These are phyloP conservation scores for Entamoeba dispar DNA, from an alignment of 208 protist genomes.

Conservation along the genomic window DNA sequence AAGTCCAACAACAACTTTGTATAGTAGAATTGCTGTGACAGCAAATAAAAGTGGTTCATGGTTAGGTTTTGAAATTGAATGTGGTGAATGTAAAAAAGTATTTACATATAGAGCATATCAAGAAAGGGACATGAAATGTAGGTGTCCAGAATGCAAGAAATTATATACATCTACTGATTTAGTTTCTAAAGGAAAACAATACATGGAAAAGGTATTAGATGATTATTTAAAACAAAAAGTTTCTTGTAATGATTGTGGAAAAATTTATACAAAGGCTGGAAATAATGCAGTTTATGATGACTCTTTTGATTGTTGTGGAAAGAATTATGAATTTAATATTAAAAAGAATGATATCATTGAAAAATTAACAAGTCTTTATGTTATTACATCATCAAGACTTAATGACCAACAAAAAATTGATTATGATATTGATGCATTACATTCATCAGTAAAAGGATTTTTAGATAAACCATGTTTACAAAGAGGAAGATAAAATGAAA, in stretches of 20 bases:
- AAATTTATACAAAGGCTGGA: neutral
- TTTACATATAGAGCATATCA: neutral
- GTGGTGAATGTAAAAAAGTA: neutral
- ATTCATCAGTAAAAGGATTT: neutral
- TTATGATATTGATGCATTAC: neutral
- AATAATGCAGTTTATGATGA: neutral
- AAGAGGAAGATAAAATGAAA: neutral
- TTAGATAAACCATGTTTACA: neutral
- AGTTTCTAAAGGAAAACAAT: neutral
- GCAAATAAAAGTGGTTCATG: neutral
- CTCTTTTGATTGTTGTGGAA: neutral
- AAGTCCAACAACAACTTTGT: neutral
- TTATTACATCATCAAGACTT: neutral
- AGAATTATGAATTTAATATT: neutral
- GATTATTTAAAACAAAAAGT: neutral
- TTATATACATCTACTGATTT: neutral
- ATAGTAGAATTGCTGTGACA: neutral
- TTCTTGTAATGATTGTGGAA: neutral
- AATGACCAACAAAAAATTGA: neutral
- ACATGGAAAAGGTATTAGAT: neutral
- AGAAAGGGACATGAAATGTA: neutral
- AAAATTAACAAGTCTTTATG: neutral
- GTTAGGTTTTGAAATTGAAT: neutral
- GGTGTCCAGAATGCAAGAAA: neutral
- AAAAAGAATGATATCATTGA: neutral